These are phyloP conservation scores for Pholiota microspora DNA, from an alignment of 768 basidiomycete species.

Conservation along the genomic window DNA sequence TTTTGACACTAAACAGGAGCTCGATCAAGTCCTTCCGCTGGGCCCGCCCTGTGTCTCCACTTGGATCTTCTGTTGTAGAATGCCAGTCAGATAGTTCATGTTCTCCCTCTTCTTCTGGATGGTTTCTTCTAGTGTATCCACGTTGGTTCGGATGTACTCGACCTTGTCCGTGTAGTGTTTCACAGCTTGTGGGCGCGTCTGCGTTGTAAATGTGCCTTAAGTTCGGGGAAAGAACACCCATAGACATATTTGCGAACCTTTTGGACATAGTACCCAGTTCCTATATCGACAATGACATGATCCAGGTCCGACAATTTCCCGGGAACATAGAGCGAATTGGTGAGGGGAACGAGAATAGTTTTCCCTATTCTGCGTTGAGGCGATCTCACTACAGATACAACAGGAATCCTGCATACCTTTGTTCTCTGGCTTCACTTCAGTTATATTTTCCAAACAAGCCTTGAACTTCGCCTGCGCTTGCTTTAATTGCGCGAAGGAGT, in stretches of 20 bases:
- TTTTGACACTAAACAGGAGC: slow-evolving; percentile 4
- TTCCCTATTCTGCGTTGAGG: slow-evolving; percentile 51
- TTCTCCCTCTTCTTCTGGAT: slow-evolving; percentile 92
- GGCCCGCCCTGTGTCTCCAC: slow-evolving; percentile 27
- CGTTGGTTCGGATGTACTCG: slow-evolving; percentile 77
- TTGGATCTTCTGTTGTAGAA: slow-evolving; percentile 65
- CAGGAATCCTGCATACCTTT: slow-evolving; percentile 37
- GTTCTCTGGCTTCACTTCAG: slow-evolving; percentile 71
- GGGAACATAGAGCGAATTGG: slow-evolving; percentile 93
- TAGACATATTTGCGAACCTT: slow-evolving; percentile 55
- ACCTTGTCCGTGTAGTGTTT: slow-evolving; percentile 83
- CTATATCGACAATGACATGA: slow-evolving; percentile 91
- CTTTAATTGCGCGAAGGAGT: slow-evolving; percentile 89
- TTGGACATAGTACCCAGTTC: slow-evolving; percentile 94
- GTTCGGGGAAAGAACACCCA: neutral
- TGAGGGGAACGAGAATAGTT: slow-evolving; percentile 87
- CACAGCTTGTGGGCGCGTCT: slow-evolving; percentile 80
- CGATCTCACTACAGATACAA: neutral
- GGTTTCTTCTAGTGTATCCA: slow-evolving; percentile 85
- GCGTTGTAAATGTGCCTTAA: slow-evolving; percentile 7
- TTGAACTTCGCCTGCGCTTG: slow-evolving; percentile 93
- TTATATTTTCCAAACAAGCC: slow-evolving; percentile 78
- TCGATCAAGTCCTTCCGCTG: slow-evolving; percentile 11
- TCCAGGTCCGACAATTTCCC: slow-evolving; percentile 83
- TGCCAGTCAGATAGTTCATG: slow-evolving; percentile 66